A percentile compares a stretch with the other conserved stretches of the same genome.
Conservation (phyloP, 1,139 yeast species). For the Debaryomyces nepalensis region DNA sequence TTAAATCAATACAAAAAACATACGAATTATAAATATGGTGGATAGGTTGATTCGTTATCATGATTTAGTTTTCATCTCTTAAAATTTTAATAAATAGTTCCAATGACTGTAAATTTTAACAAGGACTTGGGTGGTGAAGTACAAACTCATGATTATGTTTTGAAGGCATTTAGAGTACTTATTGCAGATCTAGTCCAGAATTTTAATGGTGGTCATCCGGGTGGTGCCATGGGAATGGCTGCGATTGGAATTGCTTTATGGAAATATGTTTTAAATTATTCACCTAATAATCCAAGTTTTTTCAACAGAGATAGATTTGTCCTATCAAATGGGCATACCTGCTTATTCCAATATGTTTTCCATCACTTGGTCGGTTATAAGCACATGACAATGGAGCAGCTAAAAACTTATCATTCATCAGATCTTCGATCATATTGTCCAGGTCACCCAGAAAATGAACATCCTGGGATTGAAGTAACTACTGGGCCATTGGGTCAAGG, state of each 20-base stretch:
- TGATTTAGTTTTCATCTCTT: no score
- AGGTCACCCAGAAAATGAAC: conserved; percentile 44
- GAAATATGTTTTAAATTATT: conserved; percentile 35
- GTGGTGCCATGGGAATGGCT: conserved; percentile 45
- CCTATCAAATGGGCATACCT: conserved; percentile 39
- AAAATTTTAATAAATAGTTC: no score
- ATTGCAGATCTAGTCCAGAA: conserved; percentile 37
- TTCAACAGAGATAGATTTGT: conserved; percentile 41
- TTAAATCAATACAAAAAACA: no score
- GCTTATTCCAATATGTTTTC: conserved; percentile 35
- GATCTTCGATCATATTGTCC: conserved; percentile 29
- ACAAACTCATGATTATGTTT: conserved; percentile 25
- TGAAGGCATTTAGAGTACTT: conserved; percentile 24
- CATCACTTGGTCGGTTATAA: conserved; percentile 36
- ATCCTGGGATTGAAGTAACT: conserved; percentile 41
- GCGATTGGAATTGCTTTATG: conserved; percentile 40
- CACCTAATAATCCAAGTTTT: conserved; percentile 34
- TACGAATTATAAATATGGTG: no score
- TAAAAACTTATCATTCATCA: conserved; percentile 29
- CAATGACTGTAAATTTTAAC: conserved; percentile 1
- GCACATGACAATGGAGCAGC: conserved; percentile 30
- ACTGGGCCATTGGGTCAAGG: conserved; percentile 49
- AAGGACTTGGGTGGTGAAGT: neutral
- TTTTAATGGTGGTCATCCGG: conserved; percentile 42
- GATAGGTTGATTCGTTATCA: no score